These are phyloP conservation scores for Vaccinium corymbosum DNA, from an alignment of 148 eudicot species.

Conservation along the genomic window DNA sequence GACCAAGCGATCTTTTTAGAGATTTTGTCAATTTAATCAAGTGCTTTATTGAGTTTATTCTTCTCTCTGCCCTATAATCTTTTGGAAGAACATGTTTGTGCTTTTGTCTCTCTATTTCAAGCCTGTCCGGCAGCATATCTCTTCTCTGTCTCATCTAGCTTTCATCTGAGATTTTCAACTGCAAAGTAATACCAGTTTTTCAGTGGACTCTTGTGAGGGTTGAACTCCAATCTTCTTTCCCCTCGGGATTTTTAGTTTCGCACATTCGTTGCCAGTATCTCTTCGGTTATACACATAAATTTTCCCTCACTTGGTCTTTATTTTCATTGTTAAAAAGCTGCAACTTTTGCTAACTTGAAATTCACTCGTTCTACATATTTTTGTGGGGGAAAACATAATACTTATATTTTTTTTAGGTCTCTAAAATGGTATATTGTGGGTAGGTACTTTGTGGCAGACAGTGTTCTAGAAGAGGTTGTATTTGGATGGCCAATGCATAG, in stretches of 20 bases:
- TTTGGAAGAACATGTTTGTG: background rate
- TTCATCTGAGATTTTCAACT: background rate
- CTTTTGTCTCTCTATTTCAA: constrained; percentile 2
- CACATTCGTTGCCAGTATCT: background rate
- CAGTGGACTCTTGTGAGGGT: background rate
- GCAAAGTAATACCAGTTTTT: background rate
- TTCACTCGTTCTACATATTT: background rate
- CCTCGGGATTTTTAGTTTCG: background rate
- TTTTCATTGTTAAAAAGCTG: background rate
- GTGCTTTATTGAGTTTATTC: background rate
- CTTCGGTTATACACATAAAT: background rate
- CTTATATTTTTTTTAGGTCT: background rate
- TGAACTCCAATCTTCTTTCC: background rate
- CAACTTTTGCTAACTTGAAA: background rate
- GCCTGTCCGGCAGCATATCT: background rate
- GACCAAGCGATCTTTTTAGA: background rate
- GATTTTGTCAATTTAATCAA: background rate
- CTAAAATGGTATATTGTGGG: constrained; percentile 13
- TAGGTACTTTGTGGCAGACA: constrained; percentile 85
- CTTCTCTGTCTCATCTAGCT: background rate
- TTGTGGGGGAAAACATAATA: background rate
- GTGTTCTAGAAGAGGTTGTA: constrained; percentile 75
- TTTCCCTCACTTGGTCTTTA: background rate
- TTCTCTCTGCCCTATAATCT: background rate
- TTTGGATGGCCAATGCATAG: constrained; percentile 92